Percentiles rank a stretch among this genome's conserved stretches.
Conservation (phyloP, 805 yeast genomes). For the Candida ipomoeae region DNA sequence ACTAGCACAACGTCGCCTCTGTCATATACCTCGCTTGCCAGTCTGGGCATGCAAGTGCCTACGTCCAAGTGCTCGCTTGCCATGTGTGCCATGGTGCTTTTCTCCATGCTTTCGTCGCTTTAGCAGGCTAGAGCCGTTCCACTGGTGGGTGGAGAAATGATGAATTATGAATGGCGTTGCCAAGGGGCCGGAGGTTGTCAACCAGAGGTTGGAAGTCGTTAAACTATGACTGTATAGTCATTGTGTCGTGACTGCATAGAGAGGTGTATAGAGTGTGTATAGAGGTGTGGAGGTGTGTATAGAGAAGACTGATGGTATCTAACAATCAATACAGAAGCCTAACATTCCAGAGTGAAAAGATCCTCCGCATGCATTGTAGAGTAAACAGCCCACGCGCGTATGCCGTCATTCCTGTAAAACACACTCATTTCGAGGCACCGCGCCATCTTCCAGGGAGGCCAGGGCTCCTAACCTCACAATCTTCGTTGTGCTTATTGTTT, state of each 20-base stretch:
- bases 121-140: background rate
- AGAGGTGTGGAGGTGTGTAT: too few relatives aligned
- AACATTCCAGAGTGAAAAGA: background rate
- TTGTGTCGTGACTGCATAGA: too few relatives aligned
- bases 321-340: too few relatives aligned
- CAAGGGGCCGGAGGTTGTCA: too few relatives aligned
- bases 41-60: background rate
- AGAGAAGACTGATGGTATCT: too few relatives aligned
- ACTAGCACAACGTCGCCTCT: background rate
- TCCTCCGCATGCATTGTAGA: background rate
- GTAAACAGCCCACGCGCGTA: background rate
- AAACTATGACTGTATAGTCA: too few relatives aligned
- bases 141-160: background rate
- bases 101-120: constrained; percentile 1
- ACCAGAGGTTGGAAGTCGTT: too few relatives aligned
- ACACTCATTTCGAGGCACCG: background rate
- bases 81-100: background rate
- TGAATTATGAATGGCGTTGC: background rate
- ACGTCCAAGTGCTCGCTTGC: background rate
- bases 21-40: background rate
- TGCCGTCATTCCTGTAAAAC: background rate
- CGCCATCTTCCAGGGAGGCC: too few relatives aligned
- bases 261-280: too few relatives aligned
- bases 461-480: background rate
- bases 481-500: too few relatives aligned